Evolutionary conservation across 2,329 filamentous ascomycete species (phyloP).

Genomic region (Diaporthe citriasiana): DNA sequence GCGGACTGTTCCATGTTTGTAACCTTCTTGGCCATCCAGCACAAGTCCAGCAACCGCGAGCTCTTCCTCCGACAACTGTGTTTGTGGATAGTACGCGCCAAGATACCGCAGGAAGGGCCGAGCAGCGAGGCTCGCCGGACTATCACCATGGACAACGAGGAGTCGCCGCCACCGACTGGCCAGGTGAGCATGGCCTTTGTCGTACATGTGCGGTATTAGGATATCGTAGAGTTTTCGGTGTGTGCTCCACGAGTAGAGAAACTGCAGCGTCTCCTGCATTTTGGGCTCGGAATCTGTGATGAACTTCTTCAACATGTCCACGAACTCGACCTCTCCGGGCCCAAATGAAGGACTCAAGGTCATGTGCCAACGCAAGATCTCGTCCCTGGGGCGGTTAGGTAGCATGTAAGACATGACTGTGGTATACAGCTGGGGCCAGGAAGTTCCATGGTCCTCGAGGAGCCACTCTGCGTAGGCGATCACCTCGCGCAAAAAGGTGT

Average conservation of each 20-base stretch:
- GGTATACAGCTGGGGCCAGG: constrained; percentile 67
- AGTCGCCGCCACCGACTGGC: constrained; percentile 64
- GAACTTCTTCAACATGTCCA: constrained; percentile 57
- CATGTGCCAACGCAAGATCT: constrained; percentile 63
- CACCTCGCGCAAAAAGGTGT: constrained; percentile 52
- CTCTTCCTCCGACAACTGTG: constrained; percentile 56
- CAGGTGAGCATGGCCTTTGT: constrained; percentile 58
- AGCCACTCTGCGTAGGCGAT: constrained; percentile 61
- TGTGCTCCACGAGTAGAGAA: constrained; percentile 60
- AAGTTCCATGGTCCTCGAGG: constrained; percentile 52
- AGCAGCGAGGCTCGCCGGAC: constrained; percentile 56
- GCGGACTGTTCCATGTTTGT: too few relatives aligned
- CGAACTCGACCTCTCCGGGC: constrained; percentile 58
- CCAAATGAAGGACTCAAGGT: constrained; percentile 60
- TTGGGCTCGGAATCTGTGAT: constrained; percentile 54
- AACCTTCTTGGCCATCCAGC: constrained; percentile 29
- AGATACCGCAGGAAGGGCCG: constrained; percentile 65
- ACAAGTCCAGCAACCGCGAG: constrained; percentile 45
- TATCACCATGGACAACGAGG: constrained; percentile 58
- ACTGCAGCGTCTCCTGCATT: constrained; percentile 57
- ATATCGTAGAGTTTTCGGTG: constrained; percentile 64
- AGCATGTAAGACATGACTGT: constrained; percentile 62
- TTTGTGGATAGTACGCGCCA: constrained; percentile 59
- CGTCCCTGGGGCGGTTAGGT: constrained; percentile 53
- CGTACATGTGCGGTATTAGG: constrained; percentile 65